phyloP scores from a whole-genome alignment of 2,329 filamentous ascomycete species.

The Beauveria medogensis region DNA sequence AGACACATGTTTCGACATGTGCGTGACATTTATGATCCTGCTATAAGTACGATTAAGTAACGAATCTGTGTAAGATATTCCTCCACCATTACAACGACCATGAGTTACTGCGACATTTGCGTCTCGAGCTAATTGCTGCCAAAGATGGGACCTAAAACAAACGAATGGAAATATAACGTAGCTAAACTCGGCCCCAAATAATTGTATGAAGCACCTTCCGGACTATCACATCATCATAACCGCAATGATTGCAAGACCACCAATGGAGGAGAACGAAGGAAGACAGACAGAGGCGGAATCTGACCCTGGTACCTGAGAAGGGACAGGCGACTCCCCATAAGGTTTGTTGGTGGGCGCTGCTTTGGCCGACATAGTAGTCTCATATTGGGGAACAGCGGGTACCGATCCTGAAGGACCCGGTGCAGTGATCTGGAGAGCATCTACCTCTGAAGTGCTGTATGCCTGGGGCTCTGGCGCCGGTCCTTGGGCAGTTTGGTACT shows the following conservation, averaged over 20 bases:
- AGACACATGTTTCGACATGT: slow-evolving; percentile 1
- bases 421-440: slow-evolving; percentile 10
- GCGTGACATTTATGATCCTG: neutral
- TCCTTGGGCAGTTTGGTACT: slow-evolving; percentile 8
- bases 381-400: slow-evolving; percentile 14
- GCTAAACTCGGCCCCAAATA: slow-evolving; percentile 12
- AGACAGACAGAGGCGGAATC: slow-evolving; percentile 18
- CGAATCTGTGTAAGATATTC: slow-evolving; percentile 5
- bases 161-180: slow-evolving; percentile 12
- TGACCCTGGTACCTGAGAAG: slow-evolving; percentile 22
- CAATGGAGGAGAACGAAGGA: slow-evolving; percentile 17
- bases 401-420: neutral
- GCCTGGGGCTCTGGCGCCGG: slow-evolving; percentile 13
- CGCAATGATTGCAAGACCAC: slow-evolving; percentile 20
- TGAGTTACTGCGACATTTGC: slow-evolving; percentile 6
- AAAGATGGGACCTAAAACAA: slow-evolving; percentile 14
- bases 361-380: slow-evolving; percentile 18
- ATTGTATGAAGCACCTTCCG: neutral
- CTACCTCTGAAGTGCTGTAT: slow-evolving; percentile 12
- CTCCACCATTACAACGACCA: slow-evolving; percentile 6
- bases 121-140: slow-evolving; percentile 12
- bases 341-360: slow-evolving; percentile 15
- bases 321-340: slow-evolving; percentile 17
- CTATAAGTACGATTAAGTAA: slow-evolving; percentile 11
- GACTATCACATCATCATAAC: slow-evolving; percentile 18